Base-by-base conservation (phyloP, 192 early-diverging fungal species). In the Rhizophagus sp. region DNA sequence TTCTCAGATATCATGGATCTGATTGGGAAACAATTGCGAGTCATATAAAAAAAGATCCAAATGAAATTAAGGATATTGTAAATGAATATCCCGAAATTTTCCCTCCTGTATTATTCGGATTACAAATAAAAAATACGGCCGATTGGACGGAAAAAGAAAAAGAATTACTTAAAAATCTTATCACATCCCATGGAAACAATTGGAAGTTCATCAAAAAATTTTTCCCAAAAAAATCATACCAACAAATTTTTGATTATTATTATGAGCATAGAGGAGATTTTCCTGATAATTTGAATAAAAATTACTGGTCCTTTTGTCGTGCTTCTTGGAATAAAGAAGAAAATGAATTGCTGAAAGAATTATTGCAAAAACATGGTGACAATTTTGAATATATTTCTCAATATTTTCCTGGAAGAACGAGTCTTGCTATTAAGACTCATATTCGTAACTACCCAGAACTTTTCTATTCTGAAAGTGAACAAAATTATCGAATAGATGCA, bases 1-100 rank as follows among this genome's bases (percentile, higher is more conserved):
- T 50, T 27, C 47, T 50, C 24, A 24, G 47, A 24, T 25, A 73
- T 50, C 47, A 73, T 73, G 47, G 47, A 1, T 1, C 24, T 27
- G 25, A 73, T 30, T 73, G 71, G 71, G 71, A 73, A 30, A 30
- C 44, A 4, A 73, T 73, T 17, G 8, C 71, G 47, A n/a, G 52
- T 33, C n/a, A 73, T 47, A 27, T 73, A 19, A 15, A n/a, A n/a
- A 50, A 73, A 73, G 25, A 13, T 10, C 24, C 25, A 25, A 49
- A 25, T 7, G 44, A 73, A 50, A 50, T 73, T 50, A 33, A 73
- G 47, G 17, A 73, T 8, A 50, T 73, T 2, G n/a, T 73, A 17
- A 50, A 24, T 73, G 24, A 73, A 17, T 30, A 73, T 73, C n/a
- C 41, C 12, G 27, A n/a, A 24, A 50, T 47, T 12, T 73, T 50